Base-by-base conservation (phyloP, 495 filamentous ascomycete genomes). In the Penicillium tannophilum region DNA sequence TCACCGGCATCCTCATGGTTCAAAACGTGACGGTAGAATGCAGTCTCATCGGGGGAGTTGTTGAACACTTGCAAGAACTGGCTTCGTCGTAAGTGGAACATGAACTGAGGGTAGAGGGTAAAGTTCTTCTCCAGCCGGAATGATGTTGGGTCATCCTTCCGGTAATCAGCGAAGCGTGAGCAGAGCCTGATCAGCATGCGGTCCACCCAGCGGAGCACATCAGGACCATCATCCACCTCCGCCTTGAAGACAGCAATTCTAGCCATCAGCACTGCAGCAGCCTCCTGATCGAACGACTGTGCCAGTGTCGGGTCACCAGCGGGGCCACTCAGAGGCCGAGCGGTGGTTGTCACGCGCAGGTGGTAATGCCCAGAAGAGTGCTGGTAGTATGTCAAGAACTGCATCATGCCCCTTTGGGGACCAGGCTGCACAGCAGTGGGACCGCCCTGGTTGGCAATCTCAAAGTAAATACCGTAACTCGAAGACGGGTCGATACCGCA, bases 61-160 rank as follows among this genome's bases (percentile, higher is more conserved):
- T 99, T 99, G 82, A 99, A 99, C 49, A 99, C 93, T 69, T 99
- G 95, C 65, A 99, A 77, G 79, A 99, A 99, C 74, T 99, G 95
- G 67, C 90, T 95, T 69, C 95, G 86, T 53, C 95, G 89, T 59
- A 99, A 82, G 72, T 99, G 95, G 82, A 98, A 99, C 95, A 99
- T 98, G 78, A 99, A 99, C 75, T 99, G 95, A 33, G 95, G 95
- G 65, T 99, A 99, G 19, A 99, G 84, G 0, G 94, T 97, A 69
- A 99, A 98, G 79, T 99, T 98, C 86, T 97, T 97, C 71, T 99
- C 95, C 59, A 99, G 78, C 39, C 95, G 84, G 84, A 99, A 99
- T 3, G 95, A 99, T 19, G 94, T 92, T 31, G 93, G 91, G 69
- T 99, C 95, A 70, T 99, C 95, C 75, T 98, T 99, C 43, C 95